Evolutionary conservation across 495 filamentous ascomycete species (phyloP).

Genomic region (Aspergillus asperescens): DNA sequence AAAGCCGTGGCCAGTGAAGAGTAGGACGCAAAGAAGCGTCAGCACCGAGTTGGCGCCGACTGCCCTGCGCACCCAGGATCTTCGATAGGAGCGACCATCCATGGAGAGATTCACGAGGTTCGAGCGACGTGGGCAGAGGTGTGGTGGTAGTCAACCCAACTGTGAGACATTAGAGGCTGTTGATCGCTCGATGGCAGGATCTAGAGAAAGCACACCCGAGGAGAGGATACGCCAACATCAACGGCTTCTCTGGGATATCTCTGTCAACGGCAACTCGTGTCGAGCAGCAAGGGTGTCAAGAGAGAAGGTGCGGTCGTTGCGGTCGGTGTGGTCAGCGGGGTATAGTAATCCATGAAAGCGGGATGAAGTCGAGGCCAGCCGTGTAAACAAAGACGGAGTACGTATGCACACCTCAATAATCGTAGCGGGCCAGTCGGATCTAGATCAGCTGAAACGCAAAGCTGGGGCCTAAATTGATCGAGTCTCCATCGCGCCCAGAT

Average conservation of each 20-base stretch:
- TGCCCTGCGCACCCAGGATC: constrained; percentile 16
- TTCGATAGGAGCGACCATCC: constrained; percentile 16
- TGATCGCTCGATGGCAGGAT: constrained; percentile 15
- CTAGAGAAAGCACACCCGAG: constrained; percentile 12
- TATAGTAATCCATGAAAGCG: not conserved
- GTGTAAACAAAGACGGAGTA: constrained; percentile 14
- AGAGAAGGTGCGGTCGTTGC: not conserved
- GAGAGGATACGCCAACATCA: constrained; percentile 10
- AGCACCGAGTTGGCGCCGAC: constrained; percentile 17
- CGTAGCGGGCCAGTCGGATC: constrained; percentile 8
- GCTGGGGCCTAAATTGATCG: constrained; percentile 8
- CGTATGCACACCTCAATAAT: constrained; percentile 14
- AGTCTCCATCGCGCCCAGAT: constrained; percentile 8
- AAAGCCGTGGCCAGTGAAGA: constrained; percentile 19
- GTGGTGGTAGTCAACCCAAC: constrained; percentile 7
- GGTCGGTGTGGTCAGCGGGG: not conserved
- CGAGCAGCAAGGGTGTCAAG: too few relatives aligned
- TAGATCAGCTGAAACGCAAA: constrained; percentile 11
- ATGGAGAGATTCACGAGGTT: constrained; percentile 13
- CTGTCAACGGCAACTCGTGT: too few relatives aligned
- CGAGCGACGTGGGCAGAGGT: constrained; percentile 4
- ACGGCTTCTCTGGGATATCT: not conserved
- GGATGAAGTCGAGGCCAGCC: not conserved
- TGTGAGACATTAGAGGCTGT: constrained; percentile 19
- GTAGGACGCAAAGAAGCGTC: constrained; percentile 17